phyloP scores from a whole-genome alignment of 2,329 filamentous ascomycete species.

The Penicillium sp. region DNA sequence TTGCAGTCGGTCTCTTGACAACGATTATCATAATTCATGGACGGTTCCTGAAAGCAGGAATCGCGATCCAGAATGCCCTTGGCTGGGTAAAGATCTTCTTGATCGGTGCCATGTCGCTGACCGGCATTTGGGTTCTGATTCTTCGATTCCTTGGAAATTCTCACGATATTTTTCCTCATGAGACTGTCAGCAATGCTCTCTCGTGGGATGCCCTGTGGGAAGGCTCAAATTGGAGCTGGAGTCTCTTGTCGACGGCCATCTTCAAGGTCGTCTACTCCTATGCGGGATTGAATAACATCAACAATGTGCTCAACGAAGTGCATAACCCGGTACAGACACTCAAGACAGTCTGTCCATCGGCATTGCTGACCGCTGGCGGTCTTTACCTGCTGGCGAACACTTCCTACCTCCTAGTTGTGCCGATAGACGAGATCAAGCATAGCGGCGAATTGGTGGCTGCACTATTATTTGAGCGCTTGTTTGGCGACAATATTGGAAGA shows the following conservation, averaged over 20 bases:
- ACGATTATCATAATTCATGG: constrained; percentile 61
- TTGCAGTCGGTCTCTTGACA: constrained; percentile 61
- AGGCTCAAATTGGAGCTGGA: constrained; percentile 69
- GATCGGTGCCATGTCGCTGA: constrained; percentile 62
- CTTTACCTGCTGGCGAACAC: constrained; percentile 70
- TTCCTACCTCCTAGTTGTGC: constrained; percentile 65
- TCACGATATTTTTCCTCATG: not conserved
- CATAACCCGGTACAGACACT: constrained; percentile 67
- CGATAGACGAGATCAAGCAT: constrained; percentile 65
- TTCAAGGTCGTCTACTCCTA: constrained; percentile 69
- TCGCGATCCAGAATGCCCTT: constrained; percentile 61
- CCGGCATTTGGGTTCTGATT: constrained; percentile 61
- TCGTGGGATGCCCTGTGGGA: constrained; percentile 62
- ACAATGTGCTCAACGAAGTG: constrained; percentile 72
- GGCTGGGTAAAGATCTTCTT: constrained; percentile 66
- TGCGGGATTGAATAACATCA: constrained; percentile 65
- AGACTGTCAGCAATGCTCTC: constrained; percentile 2
- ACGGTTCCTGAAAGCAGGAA: constrained; percentile 58
- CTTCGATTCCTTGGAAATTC: constrained; percentile 37
- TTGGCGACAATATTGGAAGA: constrained; percentile 60
- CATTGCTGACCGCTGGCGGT: constrained; percentile 61
- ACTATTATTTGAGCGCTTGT: constrained; percentile 65
- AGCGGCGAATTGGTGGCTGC: constrained; percentile 70
- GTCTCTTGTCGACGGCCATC: constrained; percentile 65
- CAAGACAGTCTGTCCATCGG: constrained; percentile 61